Conservation (phyloP, 331 rosid genomes). For the Cucumis variabilis region DNA sequence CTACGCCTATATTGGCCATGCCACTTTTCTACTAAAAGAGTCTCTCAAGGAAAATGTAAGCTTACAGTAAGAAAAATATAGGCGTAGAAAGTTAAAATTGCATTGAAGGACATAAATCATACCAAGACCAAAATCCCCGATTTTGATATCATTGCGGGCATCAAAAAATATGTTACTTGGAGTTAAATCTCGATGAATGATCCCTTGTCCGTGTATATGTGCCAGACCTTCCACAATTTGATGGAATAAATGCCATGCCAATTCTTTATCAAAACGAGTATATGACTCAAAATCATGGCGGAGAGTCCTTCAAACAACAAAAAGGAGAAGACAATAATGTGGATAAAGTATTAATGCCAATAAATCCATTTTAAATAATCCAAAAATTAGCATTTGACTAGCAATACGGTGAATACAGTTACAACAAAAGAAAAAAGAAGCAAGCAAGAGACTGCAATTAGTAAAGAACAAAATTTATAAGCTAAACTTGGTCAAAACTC, state of each 20-base stretch:
- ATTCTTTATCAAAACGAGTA: conserved; percentile 76
- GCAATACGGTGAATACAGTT: background rate
- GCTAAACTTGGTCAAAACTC: background rate
- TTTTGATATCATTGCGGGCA: conserved; percentile 95
- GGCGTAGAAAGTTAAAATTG: conserved; percentile 16
- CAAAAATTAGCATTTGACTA: conserved; percentile 12
- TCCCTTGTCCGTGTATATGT: conserved; percentile 98
- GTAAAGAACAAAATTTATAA: background rate
- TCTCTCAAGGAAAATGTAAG: background rate
- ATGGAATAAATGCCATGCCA: conserved; percentile 88
- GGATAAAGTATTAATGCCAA: background rate
- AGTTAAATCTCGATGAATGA: conserved; percentile 96
- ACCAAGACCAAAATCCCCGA: conserved; percentile 99
- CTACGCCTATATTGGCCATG: background rate
- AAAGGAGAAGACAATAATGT: conserved; percentile 29
- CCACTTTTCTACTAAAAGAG: conserved; percentile 12
- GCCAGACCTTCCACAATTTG: conserved; percentile 99
- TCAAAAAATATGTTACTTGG: conserved; percentile 95
- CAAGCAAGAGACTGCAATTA: background rate
- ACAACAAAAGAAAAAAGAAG: conserved; percentile 1
- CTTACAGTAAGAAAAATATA: background rate
- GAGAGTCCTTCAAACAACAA: conserved; percentile 72
- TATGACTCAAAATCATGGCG: conserved; percentile 83
- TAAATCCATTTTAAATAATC: conserved; percentile 23
- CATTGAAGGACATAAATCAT: conserved; percentile 46